phyloP scores from a whole-genome alignment of 2,329 filamentous ascomycete species.

The Bisporella sp. region DNA sequence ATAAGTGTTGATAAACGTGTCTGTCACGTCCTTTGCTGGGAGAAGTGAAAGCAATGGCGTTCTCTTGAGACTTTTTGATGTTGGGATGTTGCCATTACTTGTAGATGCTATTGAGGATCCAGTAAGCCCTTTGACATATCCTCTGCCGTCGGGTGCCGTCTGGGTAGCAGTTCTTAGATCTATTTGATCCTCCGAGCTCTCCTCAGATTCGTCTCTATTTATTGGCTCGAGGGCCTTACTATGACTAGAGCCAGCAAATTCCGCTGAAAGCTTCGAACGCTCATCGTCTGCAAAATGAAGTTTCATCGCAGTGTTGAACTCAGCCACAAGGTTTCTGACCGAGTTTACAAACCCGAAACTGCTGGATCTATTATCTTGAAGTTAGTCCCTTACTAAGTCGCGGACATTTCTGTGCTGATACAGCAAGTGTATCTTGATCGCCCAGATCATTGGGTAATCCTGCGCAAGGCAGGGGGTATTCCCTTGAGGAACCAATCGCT shows the following conservation, averaged over 20 bases:
- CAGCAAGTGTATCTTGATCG: too few species aligned
- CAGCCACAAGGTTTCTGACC: constrained; percentile 23
- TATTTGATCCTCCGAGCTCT: constrained; percentile 13
- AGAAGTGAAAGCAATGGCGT: constrained; percentile 21
- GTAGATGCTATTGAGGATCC: too few species aligned
- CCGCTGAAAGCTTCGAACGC: constrained; percentile 17
- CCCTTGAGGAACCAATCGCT: too few species aligned
- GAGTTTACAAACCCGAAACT: constrained; percentile 25
- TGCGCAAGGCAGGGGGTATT: too few species aligned
- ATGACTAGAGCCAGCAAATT: constrained; percentile 22
- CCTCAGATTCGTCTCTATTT: constrained; percentile 20
- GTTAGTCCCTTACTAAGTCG: too few species aligned
- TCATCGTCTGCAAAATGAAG: constrained; percentile 18
- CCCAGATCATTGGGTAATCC: too few species aligned
- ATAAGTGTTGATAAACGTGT: constrained; percentile 32
- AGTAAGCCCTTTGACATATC: too few species aligned
- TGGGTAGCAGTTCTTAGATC: too few species aligned
- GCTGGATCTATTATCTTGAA: constrained; percentile 10
- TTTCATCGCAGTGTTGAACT: constrained; percentile 20
- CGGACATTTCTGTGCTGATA: too few species aligned
- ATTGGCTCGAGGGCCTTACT: constrained; percentile 25
- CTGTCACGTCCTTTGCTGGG: constrained; percentile 29
- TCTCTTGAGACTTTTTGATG: not conserved
- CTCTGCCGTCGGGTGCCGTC: too few species aligned
- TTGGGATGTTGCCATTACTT: not conserved